Percentiles rank a stretch among this genome's conserved stretches.
phyloP scores from a whole-genome alignment of 164 flowering plant genomes.

The Annona cherimola region DNA sequence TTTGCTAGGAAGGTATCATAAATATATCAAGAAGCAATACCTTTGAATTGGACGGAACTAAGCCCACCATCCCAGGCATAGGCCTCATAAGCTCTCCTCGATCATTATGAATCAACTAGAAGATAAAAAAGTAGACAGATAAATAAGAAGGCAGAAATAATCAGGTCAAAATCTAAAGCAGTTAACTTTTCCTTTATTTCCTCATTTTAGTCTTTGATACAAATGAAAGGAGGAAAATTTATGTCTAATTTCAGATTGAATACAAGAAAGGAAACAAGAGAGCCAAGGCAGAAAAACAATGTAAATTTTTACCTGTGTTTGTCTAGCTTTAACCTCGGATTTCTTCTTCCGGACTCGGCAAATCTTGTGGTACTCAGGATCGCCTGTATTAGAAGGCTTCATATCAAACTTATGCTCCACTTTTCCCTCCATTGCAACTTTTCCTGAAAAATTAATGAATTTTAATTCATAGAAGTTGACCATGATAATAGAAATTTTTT shows the following conservation, averaged over 20 bases:
- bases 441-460: slow-evolving; percentile 39
- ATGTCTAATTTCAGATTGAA: background rate
- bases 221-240: background rate
- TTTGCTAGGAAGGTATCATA: no score
- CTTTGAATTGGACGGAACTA: slow-evolving; percentile 17
- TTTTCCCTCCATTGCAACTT: slow-evolving; percentile 69
- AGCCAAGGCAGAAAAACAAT: background rate
- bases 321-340: slow-evolving; percentile 59
- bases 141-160: background rate
- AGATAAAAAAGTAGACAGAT: background rate
- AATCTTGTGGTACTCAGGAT: slow-evolving; percentile 61
- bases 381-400: slow-evolving; percentile 57
- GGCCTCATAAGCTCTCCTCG: slow-evolving; percentile 58
- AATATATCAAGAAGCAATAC: slow-evolving; percentile 26
- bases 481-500: no score
- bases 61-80: slow-evolving; percentile 48
- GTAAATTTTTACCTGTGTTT: slow-evolving; percentile 47
- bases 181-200: background rate
- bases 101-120: slow-evolving; percentile 56
- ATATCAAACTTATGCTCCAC: slow-evolving; percentile 75
- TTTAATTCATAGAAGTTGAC: slow-evolving; percentile 8
- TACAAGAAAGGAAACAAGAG: background rate
- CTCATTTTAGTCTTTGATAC: no score
- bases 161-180: background rate
- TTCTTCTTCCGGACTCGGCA: slow-evolving; percentile 79